Base-by-base conservation (phyloP, 805 yeast genomes). In the Candida boidinii region DNA sequence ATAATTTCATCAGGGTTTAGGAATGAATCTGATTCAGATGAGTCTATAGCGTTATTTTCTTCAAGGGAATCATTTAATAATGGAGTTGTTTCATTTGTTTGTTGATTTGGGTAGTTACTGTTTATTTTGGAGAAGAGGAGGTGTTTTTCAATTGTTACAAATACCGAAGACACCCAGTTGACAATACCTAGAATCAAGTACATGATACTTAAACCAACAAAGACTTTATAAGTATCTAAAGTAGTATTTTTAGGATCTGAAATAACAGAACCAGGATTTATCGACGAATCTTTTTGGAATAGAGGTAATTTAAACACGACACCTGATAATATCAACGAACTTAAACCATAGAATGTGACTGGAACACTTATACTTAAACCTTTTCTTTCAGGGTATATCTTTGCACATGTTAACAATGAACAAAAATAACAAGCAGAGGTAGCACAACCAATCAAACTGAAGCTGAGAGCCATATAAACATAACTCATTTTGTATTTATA, bases 351-450 rank as follows among this genome's bases (percentile, higher is more conserved):
- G 41, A 80, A 80, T 1, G 94, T 73, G 2, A 90, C 88, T 0
- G 98, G 98, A 28, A 82, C 68, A 33, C 94, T 80, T 28, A 90
- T 85, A 21, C 95, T 82, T 35, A 90, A 56, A 2, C 94, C 80
- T 38, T 85, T 83, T 30, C 68, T 66, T 25, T 73, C 62, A 0
- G 94, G 94, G 48, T 76, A 83, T n/a, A 87, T 70, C 46, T 82
- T 77, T 2, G 96, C 94, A 58, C 95, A 85, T 2, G 94, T 81
- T 20, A 82, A 55, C 39, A 82, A 58, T 29, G 84, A 72, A 39
- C 81, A 70, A 48, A 82, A 81, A 55, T 78, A 82, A 26, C 81
- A 60, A 7, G 86, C 64, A 7, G 86, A 76, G 0, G 92, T 81
- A 10, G 86, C 85, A 38, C 73, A 59, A 1, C 92, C 92, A 37